Percentiles rank a stretch among this genome's conserved stretches.
phyloP scores from a whole-genome alignment of 1,284 basidiomycete species.

The Rhodotorula glutinis region DNA sequence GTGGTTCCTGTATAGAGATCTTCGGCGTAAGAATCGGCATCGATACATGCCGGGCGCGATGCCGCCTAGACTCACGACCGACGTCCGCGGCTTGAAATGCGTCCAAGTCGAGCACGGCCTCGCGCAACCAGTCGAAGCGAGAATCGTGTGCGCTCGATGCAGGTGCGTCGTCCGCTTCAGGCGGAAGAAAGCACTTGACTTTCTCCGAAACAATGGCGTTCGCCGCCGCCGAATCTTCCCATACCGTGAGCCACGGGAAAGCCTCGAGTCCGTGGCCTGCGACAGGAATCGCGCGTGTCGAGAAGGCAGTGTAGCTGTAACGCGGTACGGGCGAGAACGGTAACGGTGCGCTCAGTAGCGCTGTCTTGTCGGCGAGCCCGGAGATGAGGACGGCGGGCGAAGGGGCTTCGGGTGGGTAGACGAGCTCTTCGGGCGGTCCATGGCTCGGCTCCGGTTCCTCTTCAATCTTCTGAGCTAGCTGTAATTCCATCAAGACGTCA shows the following conservation, averaged over 20 bases:
- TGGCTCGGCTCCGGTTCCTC: background rate
- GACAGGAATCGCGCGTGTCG: background rate
- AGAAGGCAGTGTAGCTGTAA: background rate
- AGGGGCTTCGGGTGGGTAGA: background rate
- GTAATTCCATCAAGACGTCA: too few species aligned
- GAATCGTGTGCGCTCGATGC: background rate
- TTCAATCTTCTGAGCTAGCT: background rate
- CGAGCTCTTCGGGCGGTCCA: background rate
- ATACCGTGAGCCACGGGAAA: background rate
- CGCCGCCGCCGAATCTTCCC: background rate
- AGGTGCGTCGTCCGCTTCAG: background rate
- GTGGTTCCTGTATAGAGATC: background rate
- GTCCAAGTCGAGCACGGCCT: background rate
- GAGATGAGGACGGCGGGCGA: background rate
- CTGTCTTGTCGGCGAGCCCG: background rate
- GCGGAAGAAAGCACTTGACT: background rate
- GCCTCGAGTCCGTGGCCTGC: background rate
- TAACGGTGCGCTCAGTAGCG: too few species aligned
- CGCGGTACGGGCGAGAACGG: background rate
- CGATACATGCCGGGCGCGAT: background rate
- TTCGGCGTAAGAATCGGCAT: background rate
- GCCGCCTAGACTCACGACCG: conserved; percentile 1
- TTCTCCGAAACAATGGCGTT: background rate
- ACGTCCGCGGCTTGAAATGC: background rate
- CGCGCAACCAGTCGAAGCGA: background rate